Percentiles rank a stretch among this genome's conserved stretches.
Evolutionary conservation across 441 rosid genomes (phyloP).

Genomic region (Aquilaria agallochum): DNA sequence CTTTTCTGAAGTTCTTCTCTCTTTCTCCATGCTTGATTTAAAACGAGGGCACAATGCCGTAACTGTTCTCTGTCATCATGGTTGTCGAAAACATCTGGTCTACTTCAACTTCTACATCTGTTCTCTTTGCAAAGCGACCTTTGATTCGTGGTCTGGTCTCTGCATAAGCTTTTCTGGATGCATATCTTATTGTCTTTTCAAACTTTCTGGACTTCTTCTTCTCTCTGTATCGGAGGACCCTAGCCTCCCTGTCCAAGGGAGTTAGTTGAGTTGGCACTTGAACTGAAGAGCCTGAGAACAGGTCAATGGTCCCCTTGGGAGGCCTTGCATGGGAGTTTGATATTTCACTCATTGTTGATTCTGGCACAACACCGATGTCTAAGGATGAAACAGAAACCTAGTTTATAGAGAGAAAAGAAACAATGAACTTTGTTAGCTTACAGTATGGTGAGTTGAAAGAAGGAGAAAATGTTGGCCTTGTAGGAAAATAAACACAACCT

Average conservation of each 20-base stretch:
- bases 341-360: slow-evolving; percentile 53
- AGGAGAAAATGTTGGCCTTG: background rate
- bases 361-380: slow-evolving; percentile 72
- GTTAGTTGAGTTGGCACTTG: slow-evolving; percentile 61
- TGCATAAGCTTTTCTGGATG: slow-evolving; percentile 96
- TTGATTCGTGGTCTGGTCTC: slow-evolving; percentile 90
- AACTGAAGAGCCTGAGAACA: slow-evolving; percentile 38
- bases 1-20: slow-evolving; percentile 2
- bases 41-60: slow-evolving; percentile 74
- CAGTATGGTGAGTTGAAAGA: background rate
- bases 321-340: slow-evolving; percentile 45
- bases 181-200: slow-evolving; percentile 94
- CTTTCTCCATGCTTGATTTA: slow-evolving; percentile 15
- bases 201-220: slow-evolving; percentile 87
- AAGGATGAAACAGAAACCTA: slow-evolving; percentile 65
- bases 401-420: slow-evolving; percentile 5
- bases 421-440: background rate
- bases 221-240: slow-evolving; percentile 88
- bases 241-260: slow-evolving; percentile 84
- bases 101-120: slow-evolving; percentile 43
- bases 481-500: background rate
- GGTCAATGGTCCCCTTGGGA: slow-evolving; percentile 61
- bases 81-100: slow-evolving; percentile 61
- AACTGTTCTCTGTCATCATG: slow-evolving; percentile 41
- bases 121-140: slow-evolving; percentile 89